Conservation (phyloP, 2,329 filamentous ascomycete species). For the Dothiorella sarmentorum region DNA sequence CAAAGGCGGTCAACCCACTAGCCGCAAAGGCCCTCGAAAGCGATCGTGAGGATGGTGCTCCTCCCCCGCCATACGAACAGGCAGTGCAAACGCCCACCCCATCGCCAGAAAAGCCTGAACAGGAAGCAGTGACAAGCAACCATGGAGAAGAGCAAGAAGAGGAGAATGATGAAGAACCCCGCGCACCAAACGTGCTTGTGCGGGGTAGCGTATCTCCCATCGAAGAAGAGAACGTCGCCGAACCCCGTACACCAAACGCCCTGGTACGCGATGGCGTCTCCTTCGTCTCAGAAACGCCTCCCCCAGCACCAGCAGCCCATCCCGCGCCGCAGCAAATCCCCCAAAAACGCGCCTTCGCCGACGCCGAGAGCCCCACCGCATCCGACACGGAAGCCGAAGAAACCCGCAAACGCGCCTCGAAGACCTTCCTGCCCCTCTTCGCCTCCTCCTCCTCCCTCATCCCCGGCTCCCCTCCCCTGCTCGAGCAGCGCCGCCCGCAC, state of each 20-base stretch:
- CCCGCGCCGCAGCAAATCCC: too few species aligned
- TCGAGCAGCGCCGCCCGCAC: too few species aligned
- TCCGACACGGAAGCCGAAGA: neutral
- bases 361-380: neutral
- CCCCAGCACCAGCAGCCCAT: too few species aligned
- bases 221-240: neutral
- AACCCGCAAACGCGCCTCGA: neutral
- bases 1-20: neutral
- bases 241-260: too few species aligned
- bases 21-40: neutral
- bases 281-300: neutral
- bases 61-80: neutral
- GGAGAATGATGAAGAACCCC: neutral
- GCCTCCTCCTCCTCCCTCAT: neutral
- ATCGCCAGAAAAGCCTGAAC: neutral
- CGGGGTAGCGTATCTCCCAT: neutral
- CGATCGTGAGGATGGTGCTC: neutral
- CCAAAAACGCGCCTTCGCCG: neutral
- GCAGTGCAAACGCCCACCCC: neutral
- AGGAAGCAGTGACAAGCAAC: neutral
- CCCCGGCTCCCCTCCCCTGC: too few species aligned
- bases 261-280: too few species aligned
- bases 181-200: neutral
- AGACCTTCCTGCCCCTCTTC: neutral
- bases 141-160: neutral